Percentiles rank a stretch among this genome's conserved stretches.
Evolutionary conservation across 164 flowering plant species (phyloP).

Genomic region (Saururus chinensis): DNA sequence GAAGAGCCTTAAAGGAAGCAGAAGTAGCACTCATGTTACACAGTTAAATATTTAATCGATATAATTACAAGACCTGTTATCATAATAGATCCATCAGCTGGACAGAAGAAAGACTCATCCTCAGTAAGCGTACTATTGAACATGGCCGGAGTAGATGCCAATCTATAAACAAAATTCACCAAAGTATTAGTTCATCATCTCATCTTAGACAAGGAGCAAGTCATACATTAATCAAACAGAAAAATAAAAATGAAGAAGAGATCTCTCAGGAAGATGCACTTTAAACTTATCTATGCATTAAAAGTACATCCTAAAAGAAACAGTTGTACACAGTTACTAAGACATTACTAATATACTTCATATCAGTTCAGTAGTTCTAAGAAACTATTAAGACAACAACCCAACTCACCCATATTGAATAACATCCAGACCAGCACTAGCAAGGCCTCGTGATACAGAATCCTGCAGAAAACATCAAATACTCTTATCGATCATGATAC

Average conservation of each 20-base stretch:
- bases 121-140: conserved; percentile 83
- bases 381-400: not conserved
- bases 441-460: conserved; percentile 84
- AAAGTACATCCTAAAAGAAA: too few relatives aligned
- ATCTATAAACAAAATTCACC: conserved; percentile 26
- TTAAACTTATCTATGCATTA: not conserved
- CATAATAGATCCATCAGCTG: conserved; percentile 95
- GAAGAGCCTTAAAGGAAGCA: too few relatives aligned
- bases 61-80: conserved; percentile 57
- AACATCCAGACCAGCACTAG: conserved; percentile 66
- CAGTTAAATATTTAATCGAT: too few relatives aligned
- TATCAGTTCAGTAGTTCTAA: not conserved
- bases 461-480: conserved; percentile 36
- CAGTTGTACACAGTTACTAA: not conserved
- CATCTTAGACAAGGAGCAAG: not conserved
- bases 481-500: too few relatives aligned
- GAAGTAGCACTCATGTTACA: too few relatives aligned
- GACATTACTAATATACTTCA: not conserved
- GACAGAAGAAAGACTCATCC: conserved; percentile 56
- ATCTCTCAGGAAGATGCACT: not conserved
- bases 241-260: not conserved
- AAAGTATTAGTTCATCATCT: not conserved
- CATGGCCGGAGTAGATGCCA: conserved; percentile 99
- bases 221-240: too few relatives aligned
- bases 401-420: conserved; percentile 75